phyloP scores from a whole-genome alignment of 352 stramenopile genomes.

The Phytophthora constricta region DNA sequence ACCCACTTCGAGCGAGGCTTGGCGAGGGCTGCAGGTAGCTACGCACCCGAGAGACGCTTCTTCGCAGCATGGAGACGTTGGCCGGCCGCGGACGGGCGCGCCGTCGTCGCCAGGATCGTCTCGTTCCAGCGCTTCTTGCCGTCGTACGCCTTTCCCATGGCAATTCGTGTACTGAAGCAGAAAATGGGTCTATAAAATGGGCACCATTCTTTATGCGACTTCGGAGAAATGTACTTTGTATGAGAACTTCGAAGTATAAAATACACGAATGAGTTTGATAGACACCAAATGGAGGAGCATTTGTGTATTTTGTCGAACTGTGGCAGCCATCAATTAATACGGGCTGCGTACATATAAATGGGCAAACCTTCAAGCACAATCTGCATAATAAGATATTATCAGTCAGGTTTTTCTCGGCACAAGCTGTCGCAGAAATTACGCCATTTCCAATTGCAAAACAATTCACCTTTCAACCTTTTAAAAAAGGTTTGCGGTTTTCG shows the following conservation, averaged over 20 bases:
- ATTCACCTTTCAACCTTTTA: no score
- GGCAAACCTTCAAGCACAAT: no score
- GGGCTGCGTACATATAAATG: no score
- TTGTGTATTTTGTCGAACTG: background rate
- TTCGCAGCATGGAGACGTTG: conserved; percentile 34
- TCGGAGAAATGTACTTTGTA: no score
- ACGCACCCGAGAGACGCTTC: conserved; percentile 72
- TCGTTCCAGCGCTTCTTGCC: conserved; percentile 89
- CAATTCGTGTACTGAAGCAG: background rate
- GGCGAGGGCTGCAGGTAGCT: background rate
- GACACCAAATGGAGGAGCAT: no score
- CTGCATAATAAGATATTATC: no score
- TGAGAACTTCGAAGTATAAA: no score
- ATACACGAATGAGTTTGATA: no score
- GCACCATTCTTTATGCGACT: background rate
- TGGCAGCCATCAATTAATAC: conserved; percentile 58
- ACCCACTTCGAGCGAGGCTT: background rate
- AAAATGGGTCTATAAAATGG: background rate
- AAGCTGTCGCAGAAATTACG: no score
- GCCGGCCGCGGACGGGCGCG: conserved; percentile 6
- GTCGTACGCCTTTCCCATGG: conserved; percentile 81
- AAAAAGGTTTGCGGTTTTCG: no score
- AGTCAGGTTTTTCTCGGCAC: no score
- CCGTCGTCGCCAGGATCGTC: conserved; percentile 68
- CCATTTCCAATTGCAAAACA: no score